phyloP scores from a whole-genome alignment of 2,329 filamentous ascomycete species.

The Canariomyces notabilis region DNA sequence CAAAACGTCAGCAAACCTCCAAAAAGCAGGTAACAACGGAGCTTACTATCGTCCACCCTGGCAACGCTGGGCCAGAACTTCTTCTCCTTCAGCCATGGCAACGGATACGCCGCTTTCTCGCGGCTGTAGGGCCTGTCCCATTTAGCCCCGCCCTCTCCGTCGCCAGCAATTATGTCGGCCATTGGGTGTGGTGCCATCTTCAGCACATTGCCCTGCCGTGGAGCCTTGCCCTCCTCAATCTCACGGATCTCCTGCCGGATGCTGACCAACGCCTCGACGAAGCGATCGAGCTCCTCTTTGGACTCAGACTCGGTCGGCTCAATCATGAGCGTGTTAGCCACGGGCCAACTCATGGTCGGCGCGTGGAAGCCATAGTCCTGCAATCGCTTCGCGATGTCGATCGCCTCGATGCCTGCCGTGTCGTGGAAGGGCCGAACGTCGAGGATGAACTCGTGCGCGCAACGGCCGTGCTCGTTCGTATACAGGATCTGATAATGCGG shows the following conservation, averaged over 20 bases:
- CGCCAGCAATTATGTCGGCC: conserved; percentile 67
- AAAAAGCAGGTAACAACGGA: neutral
- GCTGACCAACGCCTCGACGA: conserved; percentile 81
- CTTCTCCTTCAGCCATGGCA: conserved; percentile 81
- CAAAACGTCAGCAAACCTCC: neutral
- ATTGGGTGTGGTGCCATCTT: conserved; percentile 87
- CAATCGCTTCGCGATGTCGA: conserved; percentile 92
- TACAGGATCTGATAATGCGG: conserved; percentile 89
- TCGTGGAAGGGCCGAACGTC: conserved; percentile 83
- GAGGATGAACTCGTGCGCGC: conserved; percentile 96
- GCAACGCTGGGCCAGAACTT: conserved; percentile 95
- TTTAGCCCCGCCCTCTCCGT: conserved; percentile 43
- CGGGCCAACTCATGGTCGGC: conserved; percentile 95
- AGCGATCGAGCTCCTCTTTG: conserved; percentile 87
- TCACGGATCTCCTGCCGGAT: conserved; percentile 82
- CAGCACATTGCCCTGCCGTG: conserved; percentile 73
- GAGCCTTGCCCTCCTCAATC: conserved; percentile 72
- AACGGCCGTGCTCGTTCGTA: conserved; percentile 81
- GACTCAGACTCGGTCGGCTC: conserved; percentile 93
- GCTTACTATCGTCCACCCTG: conserved; percentile 80
- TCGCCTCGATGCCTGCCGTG: conserved; percentile 77
- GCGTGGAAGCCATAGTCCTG: conserved; percentile 98
- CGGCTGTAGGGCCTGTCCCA: conserved; percentile 81
- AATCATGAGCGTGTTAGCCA: conserved; percentile 94
- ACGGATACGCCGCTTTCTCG: conserved; percentile 80